A percentile compares a stretch with the other conserved stretches of the same genome.
Evolutionary conservation across 768 basidiomycete species (phyloP).

Genomic region (Sutorius australiensis): DNA sequence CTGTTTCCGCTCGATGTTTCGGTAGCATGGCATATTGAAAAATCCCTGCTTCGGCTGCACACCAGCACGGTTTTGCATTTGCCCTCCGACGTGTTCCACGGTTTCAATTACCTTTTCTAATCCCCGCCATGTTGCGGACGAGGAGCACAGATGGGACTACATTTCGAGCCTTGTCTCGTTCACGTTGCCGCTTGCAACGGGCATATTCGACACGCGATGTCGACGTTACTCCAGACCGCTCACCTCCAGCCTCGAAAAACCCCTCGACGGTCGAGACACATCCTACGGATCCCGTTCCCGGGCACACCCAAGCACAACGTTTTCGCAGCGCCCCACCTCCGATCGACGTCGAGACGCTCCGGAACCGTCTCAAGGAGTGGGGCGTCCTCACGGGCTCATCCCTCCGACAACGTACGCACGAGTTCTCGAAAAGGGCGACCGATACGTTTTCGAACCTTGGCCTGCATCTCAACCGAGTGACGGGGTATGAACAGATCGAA

Average conservation of each 20-base stretch:
- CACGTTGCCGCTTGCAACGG: conserved; percentile 2
- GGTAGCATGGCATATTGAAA: not conserved
- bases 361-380: conserved; percentile 44
- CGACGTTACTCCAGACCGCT: not conserved
- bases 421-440: conserved; percentile 53
- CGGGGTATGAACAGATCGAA: conserved; percentile 92
- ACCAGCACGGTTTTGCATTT: not conserved
- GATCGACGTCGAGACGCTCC: conserved; percentile 33
- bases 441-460: conserved; percentile 71
- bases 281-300: not conserved
- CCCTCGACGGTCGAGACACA: conserved; percentile 1
- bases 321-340: not conserved
- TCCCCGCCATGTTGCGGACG: conserved; percentile 19
- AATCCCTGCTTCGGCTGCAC: not conserved
- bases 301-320: not conserved
- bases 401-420: conserved; percentile 51
- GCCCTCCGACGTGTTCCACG: not conserved
- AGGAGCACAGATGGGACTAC: conserved; percentile 5
- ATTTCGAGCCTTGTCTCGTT: conserved; percentile 12
- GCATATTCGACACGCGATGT: conserved; percentile 7
- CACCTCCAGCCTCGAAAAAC: conserved; percentile 5
- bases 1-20: not conserved
- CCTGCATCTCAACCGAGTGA: conserved; percentile 74
- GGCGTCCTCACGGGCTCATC: conserved; percentile 32
- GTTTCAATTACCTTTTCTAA: not conserved